Base-by-base conservation (phyloP, 805 yeast species). In the Candida sanyiensis region DNA sequence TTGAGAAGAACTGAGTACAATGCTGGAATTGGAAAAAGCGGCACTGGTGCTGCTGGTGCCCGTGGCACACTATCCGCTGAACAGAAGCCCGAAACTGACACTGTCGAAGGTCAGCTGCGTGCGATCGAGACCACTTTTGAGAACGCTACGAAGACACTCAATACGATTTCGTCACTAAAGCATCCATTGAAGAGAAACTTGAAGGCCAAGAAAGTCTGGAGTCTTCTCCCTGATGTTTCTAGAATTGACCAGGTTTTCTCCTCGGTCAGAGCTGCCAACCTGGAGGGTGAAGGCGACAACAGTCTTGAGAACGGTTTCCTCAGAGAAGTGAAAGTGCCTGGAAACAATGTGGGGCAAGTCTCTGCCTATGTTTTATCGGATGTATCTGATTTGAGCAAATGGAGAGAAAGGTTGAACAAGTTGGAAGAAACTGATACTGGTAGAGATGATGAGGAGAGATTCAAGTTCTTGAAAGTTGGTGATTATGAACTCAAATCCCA, bases 1-100 rank as follows among this genome's bases (percentile, higher is more conserved):
- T 70, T 90, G 57, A 80, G 97, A 66, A 79, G 97, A 65, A 90
- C 98, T 0, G 97, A 93, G 57, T 90, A 90, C 58, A 83, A 17
- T 13, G 34, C 26, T 87, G 25, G 52, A 48, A 2, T 45, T 52
- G 4, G 46, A 28, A 21, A 40, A 5, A 40, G 43, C 32, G 47
- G 62, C 2, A 42, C 54, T 6, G 46, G 50, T 39, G 44, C 50
- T 10, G 38, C 37, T 5, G 46, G 49, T 1, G 45, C 51, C 16
- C 11, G 38, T 16, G 12, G 17, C 10, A 10, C 27, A 54, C 7
- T 64, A 58, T 19, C 23, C 11, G 13, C n/a, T n/a, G 25, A 16
- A 12, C 26, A 25, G 10, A 18, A 19, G 6, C 13, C 11, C 11
- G 50, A 51, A 20, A 61, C 66, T 28, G 82, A 49, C 28, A 79